Evolutionary conservation across 2,329 filamentous ascomycete genomes (phyloP).

Genomic region (Penicillium hesseltinei): DNA sequence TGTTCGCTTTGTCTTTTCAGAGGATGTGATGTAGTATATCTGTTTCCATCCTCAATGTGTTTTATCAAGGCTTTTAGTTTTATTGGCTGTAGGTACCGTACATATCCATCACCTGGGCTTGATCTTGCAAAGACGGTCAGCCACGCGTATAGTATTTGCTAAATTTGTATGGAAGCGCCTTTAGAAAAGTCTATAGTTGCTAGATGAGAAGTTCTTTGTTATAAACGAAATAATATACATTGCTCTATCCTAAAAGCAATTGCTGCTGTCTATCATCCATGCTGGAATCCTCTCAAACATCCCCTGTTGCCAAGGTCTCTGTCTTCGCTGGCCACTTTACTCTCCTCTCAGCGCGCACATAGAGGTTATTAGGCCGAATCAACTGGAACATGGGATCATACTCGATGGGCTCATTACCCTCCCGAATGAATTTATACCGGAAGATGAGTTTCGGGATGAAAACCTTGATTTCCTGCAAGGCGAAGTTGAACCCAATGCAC

Average conservation of each 20-base stretch:
- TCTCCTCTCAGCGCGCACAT: constrained; percentile 21
- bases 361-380: constrained; percentile 30
- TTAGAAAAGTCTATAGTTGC: background rate
- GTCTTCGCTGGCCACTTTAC: constrained; percentile 17
- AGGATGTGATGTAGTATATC: background rate
- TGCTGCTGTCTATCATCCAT: background rate
- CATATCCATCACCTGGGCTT: background rate
- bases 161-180: background rate
- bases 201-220: background rate
- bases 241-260: background rate
- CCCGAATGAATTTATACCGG: constrained; percentile 56
- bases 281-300: background rate
- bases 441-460: constrained; percentile 57
- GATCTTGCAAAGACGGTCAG: background rate
- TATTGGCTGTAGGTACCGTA: too few species aligned
- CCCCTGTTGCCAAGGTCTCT: background rate
- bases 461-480: constrained; percentile 56
- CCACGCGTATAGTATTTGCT: too few species aligned
- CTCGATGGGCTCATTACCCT: constrained; percentile 49
- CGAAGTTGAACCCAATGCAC: too few species aligned
- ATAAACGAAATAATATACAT: background rate
- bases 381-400: constrained; percentile 33
- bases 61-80: background rate
- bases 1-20: background rate
- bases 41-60: background rate